Evolutionary conservation across 495 filamentous ascomycete species (phyloP), one percentile per base, ranked within the genome.

Genomic region (Aspergillus ostianus): DNA sequence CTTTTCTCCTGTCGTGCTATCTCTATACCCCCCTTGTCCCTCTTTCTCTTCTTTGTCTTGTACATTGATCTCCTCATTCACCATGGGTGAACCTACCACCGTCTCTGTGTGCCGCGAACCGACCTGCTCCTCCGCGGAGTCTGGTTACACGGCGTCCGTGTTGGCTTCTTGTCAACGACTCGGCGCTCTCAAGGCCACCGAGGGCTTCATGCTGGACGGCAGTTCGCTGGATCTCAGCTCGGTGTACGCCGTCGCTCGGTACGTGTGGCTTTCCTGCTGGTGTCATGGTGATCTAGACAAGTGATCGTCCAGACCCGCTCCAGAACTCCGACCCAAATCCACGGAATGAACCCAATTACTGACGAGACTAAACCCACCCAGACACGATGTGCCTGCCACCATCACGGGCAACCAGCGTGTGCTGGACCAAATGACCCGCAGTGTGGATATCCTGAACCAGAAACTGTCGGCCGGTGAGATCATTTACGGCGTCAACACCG

Each of bases 401-500:
- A 29, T 72, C n/a, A 63, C 61, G 1, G 48, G 59, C 3, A 51
- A 65, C 30, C 41, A 46, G 5, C 51, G 51, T 4, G 53, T 61
- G 5, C 27, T 62, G 15, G 47, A 58, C 21, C 44, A 49, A 10
- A 67, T 72, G 55, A 41, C 62, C 1, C 51, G 32, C 30, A 70
- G 67, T 29, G 67, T 72, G 10, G 52, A 65, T 4, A 46, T 67
- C 15, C 56, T 72, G 1, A 57, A 64, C 19, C 20, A 54, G 15
- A 55, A 66, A 15, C 63, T 72, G 6, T 49, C 53, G 0, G 53
- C 56, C 47, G 66, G 64, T 10, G 53, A 59, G 6, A 56, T 62
- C n/a, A 56, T 72, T 18, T 72, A 72, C 49, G 73, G 73, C 5
- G 84, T 90, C 48, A 89, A 84, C 55, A 89, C 87, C 3, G 87